phyloP scores from a whole-genome alignment of 495 filamentous ascomycete species.

The Aspergillus mulundensis region DNA sequence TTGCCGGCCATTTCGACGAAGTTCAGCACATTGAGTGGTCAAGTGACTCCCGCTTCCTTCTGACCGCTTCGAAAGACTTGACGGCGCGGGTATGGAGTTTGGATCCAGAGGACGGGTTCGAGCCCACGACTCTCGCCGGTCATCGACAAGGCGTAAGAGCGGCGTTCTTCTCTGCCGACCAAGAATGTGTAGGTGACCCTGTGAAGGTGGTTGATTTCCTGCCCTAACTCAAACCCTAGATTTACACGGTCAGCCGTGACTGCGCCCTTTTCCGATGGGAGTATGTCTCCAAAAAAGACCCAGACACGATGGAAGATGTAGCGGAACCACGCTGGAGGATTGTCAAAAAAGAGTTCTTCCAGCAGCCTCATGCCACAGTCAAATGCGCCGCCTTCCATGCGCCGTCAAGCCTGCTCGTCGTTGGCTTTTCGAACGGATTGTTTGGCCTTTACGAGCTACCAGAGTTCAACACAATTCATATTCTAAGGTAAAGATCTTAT shows the following conservation, averaged over 20 bases:
- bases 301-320: slow-evolving; percentile 56
- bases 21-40: slow-evolving; percentile 90
- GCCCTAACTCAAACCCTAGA: slow-evolving; percentile 52
- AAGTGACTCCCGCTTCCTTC: slow-evolving; percentile 87
- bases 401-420: slow-evolving; percentile 79
- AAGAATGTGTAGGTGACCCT: slow-evolving; percentile 58
- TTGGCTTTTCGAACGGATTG: slow-evolving; percentile 90
- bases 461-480: slow-evolving; percentile 95
- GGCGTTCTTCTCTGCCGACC: slow-evolving; percentile 89
- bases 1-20: slow-evolving; percentile 82
- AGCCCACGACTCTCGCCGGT: slow-evolving; percentile 82
- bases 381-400: slow-evolving; percentile 86
- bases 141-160: slow-evolving; percentile 82
- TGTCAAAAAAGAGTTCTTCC: slow-evolving; percentile 80
- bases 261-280: slow-evolving; percentile 65
- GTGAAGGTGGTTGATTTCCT: slow-evolving; percentile 37
- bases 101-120: slow-evolving; percentile 79
- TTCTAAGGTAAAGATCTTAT: slow-evolving; percentile 48
- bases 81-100: slow-evolving; percentile 94
- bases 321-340: slow-evolving; percentile 79
- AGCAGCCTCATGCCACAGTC: slow-evolving; percentile 82
- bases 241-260: slow-evolving; percentile 68
- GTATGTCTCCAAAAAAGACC: slow-evolving; percentile 51
- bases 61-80: slow-evolving; percentile 86
- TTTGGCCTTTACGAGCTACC: slow-evolving; percentile 94